Evolutionary conservation across 2,329 filamentous ascomycete genomes (phyloP).

Genomic region (Aureobasidium musti): DNA sequence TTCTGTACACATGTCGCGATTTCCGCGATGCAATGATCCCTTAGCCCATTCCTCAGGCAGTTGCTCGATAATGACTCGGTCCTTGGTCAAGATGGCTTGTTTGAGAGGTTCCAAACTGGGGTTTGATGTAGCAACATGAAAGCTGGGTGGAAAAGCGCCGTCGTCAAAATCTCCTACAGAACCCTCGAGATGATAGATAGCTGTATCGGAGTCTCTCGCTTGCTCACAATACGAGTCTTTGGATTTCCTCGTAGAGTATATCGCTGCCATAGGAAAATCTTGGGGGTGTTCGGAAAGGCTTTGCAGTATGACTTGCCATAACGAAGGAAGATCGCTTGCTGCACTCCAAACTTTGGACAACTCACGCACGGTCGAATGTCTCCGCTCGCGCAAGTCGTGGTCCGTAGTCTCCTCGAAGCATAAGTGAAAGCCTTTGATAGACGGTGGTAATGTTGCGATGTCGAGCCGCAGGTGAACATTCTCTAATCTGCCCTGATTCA

Average conservation of each 20-base stretch:
- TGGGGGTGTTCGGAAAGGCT: not conserved
- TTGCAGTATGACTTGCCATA: slow-evolving; percentile 3
- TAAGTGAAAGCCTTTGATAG: not conserved
- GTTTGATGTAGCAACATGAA: not conserved
- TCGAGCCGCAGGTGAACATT: not conserved
- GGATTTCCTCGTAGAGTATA: not conserved
- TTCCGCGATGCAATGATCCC: not conserved
- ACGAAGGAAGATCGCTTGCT: not conserved
- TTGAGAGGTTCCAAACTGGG: not conserved
- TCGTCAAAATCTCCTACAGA: slow-evolving; percentile 9
- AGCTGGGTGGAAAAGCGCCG: not conserved
- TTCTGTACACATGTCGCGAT: slow-evolving; percentile 1
- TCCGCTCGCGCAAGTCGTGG: not conserved
- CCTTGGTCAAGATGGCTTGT: not conserved
- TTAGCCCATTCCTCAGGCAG: not conserved
- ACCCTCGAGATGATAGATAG: not conserved
- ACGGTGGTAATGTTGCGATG: not conserved
- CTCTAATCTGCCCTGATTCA: not conserved
- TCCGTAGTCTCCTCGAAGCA: slow-evolving; percentile 5
- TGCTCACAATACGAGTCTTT: not conserved
- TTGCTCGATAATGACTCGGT: not conserved
- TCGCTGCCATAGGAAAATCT: slow-evolving; percentile 8
- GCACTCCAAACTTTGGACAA: not conserved
- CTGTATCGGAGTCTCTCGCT: too few relatives aligned
- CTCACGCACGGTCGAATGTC: not conserved